These are phyloP conservation scores for Fusarium coffeatum DNA, from an alignment of 2,329 filamentous ascomycete genomes.

Conservation along the genomic window DNA sequence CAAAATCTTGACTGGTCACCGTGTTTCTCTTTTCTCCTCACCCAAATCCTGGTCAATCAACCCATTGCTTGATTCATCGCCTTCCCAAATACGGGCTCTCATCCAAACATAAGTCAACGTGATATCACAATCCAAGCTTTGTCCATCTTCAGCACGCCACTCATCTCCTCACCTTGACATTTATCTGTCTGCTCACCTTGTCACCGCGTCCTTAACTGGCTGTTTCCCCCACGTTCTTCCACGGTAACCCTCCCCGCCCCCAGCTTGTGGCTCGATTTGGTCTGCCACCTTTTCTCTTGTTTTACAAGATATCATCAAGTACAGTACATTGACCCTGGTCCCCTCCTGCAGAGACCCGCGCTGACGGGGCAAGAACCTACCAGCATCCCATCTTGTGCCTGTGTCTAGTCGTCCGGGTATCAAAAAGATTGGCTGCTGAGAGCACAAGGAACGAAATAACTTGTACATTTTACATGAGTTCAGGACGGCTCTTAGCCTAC, in stretches of 20 bases:
- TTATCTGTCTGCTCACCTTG: slow-evolving; percentile 45
- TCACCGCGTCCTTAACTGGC: slow-evolving; percentile 33
- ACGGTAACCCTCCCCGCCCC: slow-evolving; percentile 24
- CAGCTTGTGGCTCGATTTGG: slow-evolving; percentile 4
- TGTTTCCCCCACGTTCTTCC: slow-evolving; percentile 41
- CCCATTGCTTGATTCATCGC: background rate
- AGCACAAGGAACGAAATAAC: background rate
- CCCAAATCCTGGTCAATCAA: slow-evolving; percentile 4
- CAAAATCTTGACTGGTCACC: background rate
- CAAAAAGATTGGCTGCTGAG: background rate
- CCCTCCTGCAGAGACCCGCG: slow-evolving; percentile 39
- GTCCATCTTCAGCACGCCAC: slow-evolving; percentile 38
- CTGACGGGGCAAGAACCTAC: slow-evolving; percentile 32
- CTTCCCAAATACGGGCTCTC: slow-evolving; percentile 28
- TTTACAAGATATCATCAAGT: slow-evolving; percentile 30
- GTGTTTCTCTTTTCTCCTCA: slow-evolving; percentile 27
- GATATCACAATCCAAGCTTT: slow-evolving; percentile 23
- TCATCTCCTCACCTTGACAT: slow-evolving; percentile 46
- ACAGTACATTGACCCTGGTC: slow-evolving; percentile 24
- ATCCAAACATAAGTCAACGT: slow-evolving; percentile 42
- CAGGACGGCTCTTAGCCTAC: background rate
- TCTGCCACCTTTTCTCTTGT: slow-evolving; percentile 19
- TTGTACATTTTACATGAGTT: background rate
- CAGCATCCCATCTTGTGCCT: slow-evolving; percentile 35
- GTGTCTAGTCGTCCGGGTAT: background rate